A percentile compares a stretch with the other conserved stretches of the same genome.
Conservation (phyloP, 208 protist species). For the Strigomonas galati region DNA sequence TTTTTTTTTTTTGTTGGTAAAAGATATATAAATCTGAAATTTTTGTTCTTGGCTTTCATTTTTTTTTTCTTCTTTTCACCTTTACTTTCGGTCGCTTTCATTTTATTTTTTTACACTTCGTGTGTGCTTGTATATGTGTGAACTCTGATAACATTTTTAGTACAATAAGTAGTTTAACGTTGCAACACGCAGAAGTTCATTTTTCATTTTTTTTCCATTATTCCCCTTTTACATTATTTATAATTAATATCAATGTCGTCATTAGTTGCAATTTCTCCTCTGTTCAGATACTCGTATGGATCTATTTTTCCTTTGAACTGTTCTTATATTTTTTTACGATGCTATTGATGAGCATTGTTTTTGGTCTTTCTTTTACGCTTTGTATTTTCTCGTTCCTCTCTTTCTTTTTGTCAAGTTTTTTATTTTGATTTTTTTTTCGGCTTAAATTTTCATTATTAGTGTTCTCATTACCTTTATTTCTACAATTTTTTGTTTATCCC, state of each 20-base stretch:
- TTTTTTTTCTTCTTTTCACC: background rate
- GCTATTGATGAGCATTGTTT: no score
- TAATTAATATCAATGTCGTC: background rate
- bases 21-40: constrained; percentile 4
- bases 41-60: background rate
- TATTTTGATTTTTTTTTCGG: no score
- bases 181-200: background rate
- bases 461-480: no score
- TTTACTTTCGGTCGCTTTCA: background rate
- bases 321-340: no score
- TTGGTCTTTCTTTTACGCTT: no score
- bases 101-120: background rate
- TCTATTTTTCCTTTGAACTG: no score
- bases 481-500: no score
- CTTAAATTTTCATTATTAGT: no score
- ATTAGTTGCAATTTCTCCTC: background rate
- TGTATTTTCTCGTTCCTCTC: no score
- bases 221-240: background rate
- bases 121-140: background rate
- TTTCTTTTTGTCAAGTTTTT: no score
- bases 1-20: constrained; percentile 3
- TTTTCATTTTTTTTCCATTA: constrained; percentile 20
- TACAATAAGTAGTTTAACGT: background rate
- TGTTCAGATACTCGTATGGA: no score
- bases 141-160: background rate